Base-by-base conservation (phyloP, 148 eudicot species). In the Limonium bicolor region DNA sequence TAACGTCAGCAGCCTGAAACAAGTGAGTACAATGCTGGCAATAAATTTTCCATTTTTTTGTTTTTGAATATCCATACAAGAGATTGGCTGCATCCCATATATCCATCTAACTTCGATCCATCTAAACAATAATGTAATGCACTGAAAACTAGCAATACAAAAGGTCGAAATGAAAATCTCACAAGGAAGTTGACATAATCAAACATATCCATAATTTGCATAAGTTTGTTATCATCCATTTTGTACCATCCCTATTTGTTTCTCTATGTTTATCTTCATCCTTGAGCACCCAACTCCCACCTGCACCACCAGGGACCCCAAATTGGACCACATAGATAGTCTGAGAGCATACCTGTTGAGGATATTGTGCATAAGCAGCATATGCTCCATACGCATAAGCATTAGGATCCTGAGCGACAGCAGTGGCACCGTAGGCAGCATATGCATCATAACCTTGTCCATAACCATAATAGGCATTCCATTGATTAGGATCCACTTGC, bases 371-470 rank as follows among this genome's bases (percentile, higher is more conserved):
- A 51, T 81, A 90, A 45, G 88, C 95, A 56, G 85, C 71, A 75
- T 85, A 90, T 48, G 81, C 77, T 64, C 81, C 71, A 57, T 90
- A 88, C 6, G 79, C 82, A 58, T 90, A 84, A 20, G 66, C 46
- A 35, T 92, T 77, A 39, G 95, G 94, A 68, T 90, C 99, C 26
- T 90, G 95, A n/a, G n/a, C n/a, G n/a, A n/a, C n/a, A n/a, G n/a
- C n/a, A n/a, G n/a, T n/a, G 53, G 77, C 64, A 41, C 75, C 78
- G 36, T 85, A 95, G 65, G 84, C 84, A 29, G 70, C 71, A 67
- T 90, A 90, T 46, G 88, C 77, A 60, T 85, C 99, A 56, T 90
- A 90, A 59, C 95, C 88, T 67, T 84, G 95, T 33, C 99, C 99
- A 61, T 85, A 90, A 25, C 73, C 82, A 61, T 90, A 90, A 55